Evolutionary conservation across 2,329 filamentous ascomycete species (phyloP), one percentile per base, ranked within the genome.

Genomic region (Fonsecaea nubica): DNA sequence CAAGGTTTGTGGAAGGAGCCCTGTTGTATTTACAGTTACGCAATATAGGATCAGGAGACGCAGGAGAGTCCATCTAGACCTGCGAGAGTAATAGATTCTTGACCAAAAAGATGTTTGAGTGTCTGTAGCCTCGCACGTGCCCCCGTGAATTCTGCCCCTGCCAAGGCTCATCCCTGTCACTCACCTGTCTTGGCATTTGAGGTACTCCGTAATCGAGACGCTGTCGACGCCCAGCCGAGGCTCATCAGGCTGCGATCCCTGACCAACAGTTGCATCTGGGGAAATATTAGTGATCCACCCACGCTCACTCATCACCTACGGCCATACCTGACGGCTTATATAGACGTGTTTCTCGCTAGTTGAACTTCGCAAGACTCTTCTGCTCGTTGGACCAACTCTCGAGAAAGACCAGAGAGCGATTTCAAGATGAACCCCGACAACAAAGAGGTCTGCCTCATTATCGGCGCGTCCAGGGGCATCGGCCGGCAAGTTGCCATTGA

Each of bases 401-500:
- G 40, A 18, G 40, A 18, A 45, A 9, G 2, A 45, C 7, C 18
- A 50, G 3, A 12, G 40, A 4, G 36, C 10, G 1, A 13, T 50
- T 50, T 50, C 45, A 25, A 25, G 45, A 50, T 50, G 45, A 50
- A 50, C 9, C 45, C 45, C 45, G 45, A 50, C 45, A 61, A 58
- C 18, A 66, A 70, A n/a, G 1, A 82, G 68, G 90, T 93, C 6
- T 90, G 90, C 21, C 82, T 93, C 21, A 82, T 94, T 4, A 84
- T 93, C 21, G 91, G 91, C 45, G 91, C 90, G 1, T 93, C 91
- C 0, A 82, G 92, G 68, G 92, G 92, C 42, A 94, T 96, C 69
- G 92, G 92, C 54, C 83, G 91, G 48, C 92, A 95, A 76, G 83
- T 95, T 45, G 91, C 92, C 63, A 85, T 96, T 72, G 90, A 92